A percentile compares a stretch with the other conserved stretches of the same genome.
phyloP scores from a whole-genome alignment of 2,329 filamentous ascomycete species.

The Colletotrichum limetticola region DNA sequence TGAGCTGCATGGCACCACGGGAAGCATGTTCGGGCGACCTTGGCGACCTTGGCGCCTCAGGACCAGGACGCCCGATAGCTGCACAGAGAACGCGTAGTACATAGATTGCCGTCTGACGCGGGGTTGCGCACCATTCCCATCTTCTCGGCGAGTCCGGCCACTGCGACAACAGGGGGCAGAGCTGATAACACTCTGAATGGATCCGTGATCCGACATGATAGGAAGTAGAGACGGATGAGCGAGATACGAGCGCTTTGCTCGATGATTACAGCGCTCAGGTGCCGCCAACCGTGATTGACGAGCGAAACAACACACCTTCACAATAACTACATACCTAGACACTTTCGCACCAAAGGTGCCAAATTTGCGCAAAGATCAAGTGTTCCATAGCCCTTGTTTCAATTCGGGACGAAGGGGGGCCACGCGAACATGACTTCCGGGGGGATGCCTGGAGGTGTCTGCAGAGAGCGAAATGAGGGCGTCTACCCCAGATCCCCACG shows the following conservation, averaged over 20 bases:
- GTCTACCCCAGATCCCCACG: constrained; percentile 2
- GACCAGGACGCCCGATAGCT: neutral
- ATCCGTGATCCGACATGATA: neutral
- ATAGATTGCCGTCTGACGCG: neutral
- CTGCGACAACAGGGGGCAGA: constrained; percentile 9
- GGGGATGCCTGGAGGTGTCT: neutral
- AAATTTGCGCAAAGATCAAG: neutral
- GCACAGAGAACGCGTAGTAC: neutral
- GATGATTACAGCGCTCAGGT: neutral
- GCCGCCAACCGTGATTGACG: neutral
- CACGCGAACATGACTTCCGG: neutral
- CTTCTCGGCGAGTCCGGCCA: constrained; percentile 9
- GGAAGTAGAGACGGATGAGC: neutral
- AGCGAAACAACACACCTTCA: neutral
- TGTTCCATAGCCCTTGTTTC: neutral
- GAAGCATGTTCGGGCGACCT: neutral
- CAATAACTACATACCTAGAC: neutral
- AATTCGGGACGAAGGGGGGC: neutral
- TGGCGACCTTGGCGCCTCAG: neutral
- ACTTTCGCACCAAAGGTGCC: neutral
- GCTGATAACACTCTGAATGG: neutral
- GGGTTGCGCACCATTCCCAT: neutral
- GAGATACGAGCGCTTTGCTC: neutral
- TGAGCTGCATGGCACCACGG: neutral
- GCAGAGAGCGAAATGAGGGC: neutral